phyloP scores from a whole-genome alignment of 768 basidiomycete genomes.

The Rossbeevera mucosa region DNA sequence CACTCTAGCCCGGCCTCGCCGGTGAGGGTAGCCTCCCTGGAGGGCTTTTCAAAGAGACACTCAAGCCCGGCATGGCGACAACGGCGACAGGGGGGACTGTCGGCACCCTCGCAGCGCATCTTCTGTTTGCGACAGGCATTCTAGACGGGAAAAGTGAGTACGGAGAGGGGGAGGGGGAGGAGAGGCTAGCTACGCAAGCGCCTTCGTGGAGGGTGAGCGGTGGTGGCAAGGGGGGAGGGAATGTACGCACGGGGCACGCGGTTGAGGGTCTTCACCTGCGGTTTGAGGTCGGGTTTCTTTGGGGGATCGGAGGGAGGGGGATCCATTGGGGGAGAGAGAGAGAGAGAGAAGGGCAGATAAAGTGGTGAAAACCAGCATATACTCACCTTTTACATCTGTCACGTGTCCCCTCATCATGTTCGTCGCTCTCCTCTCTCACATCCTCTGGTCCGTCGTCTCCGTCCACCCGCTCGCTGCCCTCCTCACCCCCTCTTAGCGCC shows the following conservation, averaged over 20 bases:
- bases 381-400: too few species aligned
- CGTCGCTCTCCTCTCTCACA: constrained; percentile 44
- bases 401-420: constrained; percentile 47
- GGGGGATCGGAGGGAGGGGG: constrained; percentile 25
- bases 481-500: constrained; percentile 37
- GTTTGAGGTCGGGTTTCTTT: constrained; percentile 64
- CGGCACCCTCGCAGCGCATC: constrained; percentile 96
- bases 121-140: constrained; percentile 96
- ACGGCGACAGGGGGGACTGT: constrained; percentile 93
- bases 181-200: background rate
- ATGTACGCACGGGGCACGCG: constrained; percentile 73
- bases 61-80: constrained; percentile 87
- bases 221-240: background rate
- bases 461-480: background rate
- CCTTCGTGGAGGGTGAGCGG: constrained; percentile 8
- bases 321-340: constrained; percentile 17
- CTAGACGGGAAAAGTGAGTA: constrained; percentile 37
- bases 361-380: too few species aligned
- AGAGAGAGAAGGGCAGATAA: constrained; percentile 9
- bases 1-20: constrained; percentile 89
- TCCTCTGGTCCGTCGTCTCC: constrained; percentile 39
- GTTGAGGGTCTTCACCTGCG: constrained; percentile 74
- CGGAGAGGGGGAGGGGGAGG: background rate
- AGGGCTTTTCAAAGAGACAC: constrained; percentile 94
- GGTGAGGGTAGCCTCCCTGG: constrained; percentile 77